Percentiles rank a stretch among this genome's conserved stretches.
Evolutionary conservation across 1,284 basidiomycete genomes (phyloP).

Genomic region (Cutaneotrichosporon curvatum): DNA sequence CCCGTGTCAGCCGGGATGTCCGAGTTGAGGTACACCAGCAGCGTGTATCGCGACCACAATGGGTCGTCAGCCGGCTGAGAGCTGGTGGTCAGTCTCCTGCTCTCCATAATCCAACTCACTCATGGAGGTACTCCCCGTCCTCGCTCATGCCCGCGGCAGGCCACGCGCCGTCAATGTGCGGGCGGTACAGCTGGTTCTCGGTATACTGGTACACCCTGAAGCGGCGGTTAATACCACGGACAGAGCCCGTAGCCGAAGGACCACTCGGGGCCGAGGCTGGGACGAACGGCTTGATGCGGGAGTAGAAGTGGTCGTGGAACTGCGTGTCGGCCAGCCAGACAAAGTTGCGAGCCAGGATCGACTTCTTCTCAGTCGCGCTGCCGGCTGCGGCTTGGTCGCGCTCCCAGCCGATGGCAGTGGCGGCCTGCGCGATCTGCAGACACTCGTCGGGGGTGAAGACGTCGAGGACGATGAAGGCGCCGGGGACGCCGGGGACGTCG

Average conservation of each 20-base stretch:
- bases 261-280: constrained; percentile 35
- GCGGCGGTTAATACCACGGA: constrained; percentile 52
- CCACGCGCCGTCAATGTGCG: constrained; percentile 56
- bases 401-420: constrained; percentile 50
- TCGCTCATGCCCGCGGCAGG: constrained; percentile 50
- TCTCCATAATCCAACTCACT: constrained; percentile 17
- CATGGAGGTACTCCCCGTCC: constrained; percentile 53
- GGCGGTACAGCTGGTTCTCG: constrained; percentile 50
- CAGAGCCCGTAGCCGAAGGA: constrained; percentile 47
- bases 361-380: constrained; percentile 48
- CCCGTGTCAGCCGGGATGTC: constrained; percentile 48
- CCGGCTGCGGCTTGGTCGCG: constrained; percentile 52
- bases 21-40: constrained; percentile 54
- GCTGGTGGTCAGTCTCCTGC: constrained; percentile 11
- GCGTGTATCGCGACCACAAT: constrained; percentile 51
- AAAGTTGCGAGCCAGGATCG: constrained; percentile 52
- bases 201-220: constrained; percentile 53
- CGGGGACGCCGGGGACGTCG: constrained; percentile 48
- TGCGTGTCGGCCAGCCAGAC: constrained; percentile 53
- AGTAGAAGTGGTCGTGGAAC: constrained; percentile 49
- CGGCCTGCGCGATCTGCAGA: constrained; percentile 48
- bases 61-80: constrained; percentile 41
- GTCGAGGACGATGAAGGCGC: constrained; percentile 51
- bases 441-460: constrained; percentile 51
- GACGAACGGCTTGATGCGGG: constrained; percentile 48